phyloP scores from a whole-genome alignment of 257 asterid species.

The Lycium barbarum region DNA sequence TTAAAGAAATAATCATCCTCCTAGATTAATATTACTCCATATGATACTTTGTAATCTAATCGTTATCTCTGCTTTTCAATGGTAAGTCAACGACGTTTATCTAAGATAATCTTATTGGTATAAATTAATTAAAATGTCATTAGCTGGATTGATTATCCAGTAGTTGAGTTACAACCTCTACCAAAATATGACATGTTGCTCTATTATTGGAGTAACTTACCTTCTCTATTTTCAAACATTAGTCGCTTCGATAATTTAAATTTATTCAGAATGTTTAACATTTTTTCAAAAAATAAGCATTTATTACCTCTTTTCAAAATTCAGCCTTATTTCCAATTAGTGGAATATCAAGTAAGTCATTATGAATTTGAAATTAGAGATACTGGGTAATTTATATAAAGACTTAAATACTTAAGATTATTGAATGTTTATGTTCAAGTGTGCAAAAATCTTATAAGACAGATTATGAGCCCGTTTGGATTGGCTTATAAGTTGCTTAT shows the following conservation, averaged over 20 bases:
- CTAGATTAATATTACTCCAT: neutral
- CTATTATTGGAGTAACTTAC: neutral
- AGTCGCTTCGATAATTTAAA: neutral
- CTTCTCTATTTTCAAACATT: no score
- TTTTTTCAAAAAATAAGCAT: no score
- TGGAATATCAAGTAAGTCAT: no score
- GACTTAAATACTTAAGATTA: no score
- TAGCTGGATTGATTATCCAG: neutral
- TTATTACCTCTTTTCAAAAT: no score
- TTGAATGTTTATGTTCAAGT: no score
- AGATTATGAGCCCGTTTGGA: no score
- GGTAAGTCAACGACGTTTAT: neutral
- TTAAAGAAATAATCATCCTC: neutral
- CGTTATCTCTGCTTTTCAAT: neutral
- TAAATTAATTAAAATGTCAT: neutral
- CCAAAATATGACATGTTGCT: neutral
- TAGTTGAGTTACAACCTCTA: neutral
- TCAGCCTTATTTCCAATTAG: no score
- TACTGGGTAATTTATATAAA: no score
- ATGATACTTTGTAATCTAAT: neutral
- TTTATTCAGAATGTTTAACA: neutral
- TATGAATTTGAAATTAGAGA: no score
- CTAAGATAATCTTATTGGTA: neutral
- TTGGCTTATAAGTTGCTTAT: no score
- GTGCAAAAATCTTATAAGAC: no score